Percentiles rank a stretch among this genome's conserved stretches.
These are phyloP conservation scores for Eucalyptus lansdowneana DNA, from an alignment of 345 rosid genomes.

Conservation along the genomic window DNA sequence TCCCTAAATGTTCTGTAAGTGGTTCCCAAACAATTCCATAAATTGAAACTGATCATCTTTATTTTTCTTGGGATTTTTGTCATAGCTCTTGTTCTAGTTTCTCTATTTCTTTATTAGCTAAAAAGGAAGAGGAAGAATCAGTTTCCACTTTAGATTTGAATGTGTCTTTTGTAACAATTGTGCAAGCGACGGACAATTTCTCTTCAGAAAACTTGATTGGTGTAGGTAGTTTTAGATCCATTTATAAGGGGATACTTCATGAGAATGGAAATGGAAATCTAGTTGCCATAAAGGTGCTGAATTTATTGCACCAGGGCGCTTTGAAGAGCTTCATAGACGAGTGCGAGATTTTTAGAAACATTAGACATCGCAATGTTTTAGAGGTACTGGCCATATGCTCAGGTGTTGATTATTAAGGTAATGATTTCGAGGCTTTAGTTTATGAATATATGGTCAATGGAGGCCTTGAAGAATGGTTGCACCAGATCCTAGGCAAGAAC, in stretches of 20 bases:
- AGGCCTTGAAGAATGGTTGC: background rate
- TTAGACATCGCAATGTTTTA: background rate
- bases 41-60: background rate
- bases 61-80: background rate
- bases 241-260: background rate
- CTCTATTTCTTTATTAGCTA: background rate
- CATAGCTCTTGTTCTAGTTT: background rate
- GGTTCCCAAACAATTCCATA: background rate
- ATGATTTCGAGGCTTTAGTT: background rate
- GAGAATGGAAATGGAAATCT: background rate
- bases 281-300: background rate
- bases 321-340: background rate
- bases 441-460: background rate
- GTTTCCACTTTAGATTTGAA: background rate
- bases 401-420: too few species aligned
- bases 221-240: background rate
- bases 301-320: background rate
- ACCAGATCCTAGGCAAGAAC: background rate
- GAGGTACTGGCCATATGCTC: rapidly evolving
- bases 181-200: too few species aligned
- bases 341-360: background rate
- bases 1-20: background rate
- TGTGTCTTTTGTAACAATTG: background rate
- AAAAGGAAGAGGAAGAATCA: background rate
- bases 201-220: background rate